Evolutionary conservation across 2,329 filamentous ascomycete genomes (phyloP), one percentile per base, ranked within the genome.

Genomic region (Fusarium sp.): DNA sequence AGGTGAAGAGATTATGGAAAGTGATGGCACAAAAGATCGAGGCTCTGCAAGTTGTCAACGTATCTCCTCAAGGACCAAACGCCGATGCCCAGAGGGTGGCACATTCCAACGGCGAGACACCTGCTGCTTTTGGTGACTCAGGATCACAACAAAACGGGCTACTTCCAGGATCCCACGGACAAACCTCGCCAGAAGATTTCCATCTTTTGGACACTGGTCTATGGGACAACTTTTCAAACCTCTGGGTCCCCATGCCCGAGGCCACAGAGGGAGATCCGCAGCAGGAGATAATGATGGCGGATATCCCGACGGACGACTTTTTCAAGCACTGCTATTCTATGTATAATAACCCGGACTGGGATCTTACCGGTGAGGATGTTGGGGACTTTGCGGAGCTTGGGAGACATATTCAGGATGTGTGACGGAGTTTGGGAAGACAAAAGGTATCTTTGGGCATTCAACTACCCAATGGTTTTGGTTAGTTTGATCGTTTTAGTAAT

Each of bases 251-350:
- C 2, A 62, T 67, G 35, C 35, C 59, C 1, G 71, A 73, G 20
- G 41, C 48, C 2, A 37, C 54, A 19, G 68, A 63, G 0, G 67
- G 68, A 2, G 65, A 56, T 17, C n/a, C 66, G 3, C 67, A 71
- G 32, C 65, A 73, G 25, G 71, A 74, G 20, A 66, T 71, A 15
- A 68, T 72, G 33, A 71, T 74, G 59, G 56, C 63, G 23, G 71
- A 74, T 27, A 47, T 73, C 7, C 67, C 70, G 7, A 67, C 63
- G 4, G 71, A 73, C 27, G 71, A 73, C 57, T 73, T 73, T 45
- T 73, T 71, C 56, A 73, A 73, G 51, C 70, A 71, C 40, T 73
- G 72, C 40, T 73, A 74, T 55, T 73, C 71, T 19, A 73, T 73
- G 71, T 73, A 73, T 19, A 73, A 73, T 20, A 74, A 73, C 7